These are phyloP conservation scores for Colletotrichum ledebouriae DNA, from an alignment of 2,329 filamentous ascomycete species.

Conservation along the genomic window DNA sequence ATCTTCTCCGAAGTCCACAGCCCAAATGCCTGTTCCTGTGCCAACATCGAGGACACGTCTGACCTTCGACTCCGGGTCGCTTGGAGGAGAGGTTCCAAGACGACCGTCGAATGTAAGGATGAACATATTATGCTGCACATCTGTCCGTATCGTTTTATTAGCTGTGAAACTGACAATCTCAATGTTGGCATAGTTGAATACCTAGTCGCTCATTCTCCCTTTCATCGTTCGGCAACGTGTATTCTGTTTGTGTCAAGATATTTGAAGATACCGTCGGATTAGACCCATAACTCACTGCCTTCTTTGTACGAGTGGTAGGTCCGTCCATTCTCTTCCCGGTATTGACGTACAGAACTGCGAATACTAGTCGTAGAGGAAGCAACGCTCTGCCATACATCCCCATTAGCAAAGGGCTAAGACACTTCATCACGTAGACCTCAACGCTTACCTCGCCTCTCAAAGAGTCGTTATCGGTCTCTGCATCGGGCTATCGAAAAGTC, in stretches of 20 bases:
- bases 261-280: neutral
- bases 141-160: slow-evolving; percentile 14
- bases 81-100: slow-evolving; percentile 44
- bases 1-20: slow-evolving; percentile 57
- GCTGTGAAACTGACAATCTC: no score
- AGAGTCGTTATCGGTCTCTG: neutral
- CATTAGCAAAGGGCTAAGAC: neutral
- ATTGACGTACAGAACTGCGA: slow-evolving; percentile 37
- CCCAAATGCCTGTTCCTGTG: slow-evolving; percentile 61
- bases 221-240: slow-evolving; percentile 47
- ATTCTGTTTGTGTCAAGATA: slow-evolving; percentile 37
- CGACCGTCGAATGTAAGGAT: slow-evolving; percentile 45
- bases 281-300: slow-evolving; percentile 20
- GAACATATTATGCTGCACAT: slow-evolving; percentile 49
- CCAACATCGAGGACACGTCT: slow-evolving; percentile 58
- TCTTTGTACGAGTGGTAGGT: slow-evolving; percentile 54
- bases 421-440: neutral
- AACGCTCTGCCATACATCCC: neutral
- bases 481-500: neutral
- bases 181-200: neutral
- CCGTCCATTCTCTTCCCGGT: slow-evolving; percentile 54
- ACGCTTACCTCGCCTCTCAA: neutral
- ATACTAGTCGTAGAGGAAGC: slow-evolving; percentile 5
- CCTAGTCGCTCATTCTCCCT: slow-evolving; percentile 46
- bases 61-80: slow-evolving; percentile 19